A percentile compares a stretch with the other conserved stretches of the same genome.
Evolutionary conservation across 768 basidiomycete species (phyloP).

Genomic region (Coprinopsis strossmayeri): DNA sequence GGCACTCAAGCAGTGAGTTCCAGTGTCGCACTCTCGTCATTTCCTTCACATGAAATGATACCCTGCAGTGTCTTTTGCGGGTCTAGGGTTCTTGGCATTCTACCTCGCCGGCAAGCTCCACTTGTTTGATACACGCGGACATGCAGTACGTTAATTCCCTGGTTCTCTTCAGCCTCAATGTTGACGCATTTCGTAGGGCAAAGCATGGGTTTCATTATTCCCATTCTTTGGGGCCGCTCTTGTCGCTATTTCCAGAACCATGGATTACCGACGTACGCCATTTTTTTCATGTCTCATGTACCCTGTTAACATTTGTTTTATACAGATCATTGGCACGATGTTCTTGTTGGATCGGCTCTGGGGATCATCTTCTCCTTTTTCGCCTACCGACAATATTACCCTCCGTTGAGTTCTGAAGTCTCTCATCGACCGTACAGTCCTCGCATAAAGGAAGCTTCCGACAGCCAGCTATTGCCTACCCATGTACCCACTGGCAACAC

Average conservation of each 20-base stretch:
- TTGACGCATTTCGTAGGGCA: slow-evolving; percentile 35
- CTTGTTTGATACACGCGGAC: slow-evolving; percentile 76
- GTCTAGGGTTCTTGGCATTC: slow-evolving; percentile 81
- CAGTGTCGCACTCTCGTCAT: slow-evolving; percentile 2
- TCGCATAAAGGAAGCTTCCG: slow-evolving; percentile 40
- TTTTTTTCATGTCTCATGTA: neutral
- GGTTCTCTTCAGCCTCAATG: slow-evolving; percentile 2
- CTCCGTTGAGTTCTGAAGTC: slow-evolving; percentile 52
- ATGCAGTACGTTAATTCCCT: slow-evolving; percentile 40
- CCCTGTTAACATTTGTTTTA: neutral
- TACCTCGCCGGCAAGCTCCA: slow-evolving; percentile 93
- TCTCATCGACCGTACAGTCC: slow-evolving; percentile 72
- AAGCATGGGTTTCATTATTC: slow-evolving; percentile 77
- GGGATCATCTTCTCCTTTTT: slow-evolving; percentile 71
- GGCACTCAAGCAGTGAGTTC: slow-evolving; percentile 77
- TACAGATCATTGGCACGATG: slow-evolving; percentile 89
- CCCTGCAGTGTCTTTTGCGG: slow-evolving; percentile 79
- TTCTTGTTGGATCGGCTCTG: slow-evolving; percentile 70
- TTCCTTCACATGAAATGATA: slow-evolving; percentile 6
- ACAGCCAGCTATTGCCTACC: slow-evolving; percentile 30
- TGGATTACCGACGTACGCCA: slow-evolving; percentile 81
- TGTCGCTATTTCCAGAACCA: slow-evolving; percentile 81
- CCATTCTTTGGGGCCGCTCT: slow-evolving; percentile 76
- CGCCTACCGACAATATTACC: slow-evolving; percentile 80
- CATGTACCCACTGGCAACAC: slow-evolving; percentile 12